These are phyloP conservation scores for Hymenoscyphus linearis DNA, from an alignment of 2,329 filamentous ascomycete genomes.

Conservation along the genomic window DNA sequence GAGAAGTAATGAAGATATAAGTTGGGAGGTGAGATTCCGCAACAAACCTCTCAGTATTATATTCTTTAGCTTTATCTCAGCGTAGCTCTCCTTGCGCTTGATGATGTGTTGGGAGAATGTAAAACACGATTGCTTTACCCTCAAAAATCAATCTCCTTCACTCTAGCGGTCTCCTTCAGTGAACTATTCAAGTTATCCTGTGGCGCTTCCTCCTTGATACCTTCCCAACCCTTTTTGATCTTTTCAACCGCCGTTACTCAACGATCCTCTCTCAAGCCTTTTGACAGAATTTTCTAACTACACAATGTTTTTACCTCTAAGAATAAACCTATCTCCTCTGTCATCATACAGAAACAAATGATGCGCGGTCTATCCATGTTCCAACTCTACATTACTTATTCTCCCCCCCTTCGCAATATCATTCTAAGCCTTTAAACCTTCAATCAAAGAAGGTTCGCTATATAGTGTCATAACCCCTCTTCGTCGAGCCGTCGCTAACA, in stretches of 20 bases:
- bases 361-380: slow-evolving; percentile 35
- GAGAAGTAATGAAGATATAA: not conserved
- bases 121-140: not conserved
- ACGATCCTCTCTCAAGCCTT: slow-evolving; percentile 20
- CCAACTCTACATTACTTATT: slow-evolving; percentile 32
- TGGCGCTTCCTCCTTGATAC: slow-evolving; percentile 15
- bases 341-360: slow-evolving; percentile 28
- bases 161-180: not conserved
- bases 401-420: slow-evolving; percentile 29
- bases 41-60: not conserved
- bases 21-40: not conserved
- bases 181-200: not conserved
- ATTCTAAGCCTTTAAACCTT: slow-evolving; percentile 22
- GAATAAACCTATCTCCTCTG: slow-evolving; percentile 31
- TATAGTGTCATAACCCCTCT: slow-evolving; percentile 9
- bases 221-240: slow-evolving; percentile 24
- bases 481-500: not conserved
- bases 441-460: slow-evolving; percentile 33
- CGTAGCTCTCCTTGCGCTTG: not conserved
- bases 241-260: slow-evolving; percentile 20
- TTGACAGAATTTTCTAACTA: slow-evolving; percentile 24
- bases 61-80: not conserved
- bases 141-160: not conserved
- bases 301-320: slow-evolving; percentile 22
- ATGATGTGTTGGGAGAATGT: not conserved